Percentiles rank a stretch among this genome's conserved stretches.
Conservation (phyloP, 768 basidiomycete species). For the Termitomyces sp. region DNA sequence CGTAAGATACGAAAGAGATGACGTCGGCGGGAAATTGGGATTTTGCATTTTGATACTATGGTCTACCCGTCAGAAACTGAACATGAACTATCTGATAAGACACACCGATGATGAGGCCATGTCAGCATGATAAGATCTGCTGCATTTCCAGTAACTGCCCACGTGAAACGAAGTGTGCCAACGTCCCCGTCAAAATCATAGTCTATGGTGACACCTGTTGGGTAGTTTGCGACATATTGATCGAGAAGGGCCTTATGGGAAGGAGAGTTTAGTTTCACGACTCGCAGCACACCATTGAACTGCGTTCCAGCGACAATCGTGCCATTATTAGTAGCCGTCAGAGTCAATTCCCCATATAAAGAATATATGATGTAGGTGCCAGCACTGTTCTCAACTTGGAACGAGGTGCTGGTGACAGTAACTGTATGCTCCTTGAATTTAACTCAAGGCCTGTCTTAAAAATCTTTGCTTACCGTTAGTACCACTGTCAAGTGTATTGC, state of each 20-base stretch:
- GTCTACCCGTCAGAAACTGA: neutral
- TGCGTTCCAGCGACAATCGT: constrained; percentile 16
- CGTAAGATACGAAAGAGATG: constrained; percentile 23
- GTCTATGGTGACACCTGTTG: constrained; percentile 21
- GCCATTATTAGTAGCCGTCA: constrained; percentile 19
- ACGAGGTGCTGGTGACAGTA: constrained; percentile 20
- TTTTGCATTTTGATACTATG: constrained; percentile 16
- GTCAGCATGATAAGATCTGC: constrained; percentile 26
- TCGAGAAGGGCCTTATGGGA: constrained; percentile 23
- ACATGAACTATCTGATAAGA: neutral
- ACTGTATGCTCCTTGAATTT: constrained; percentile 8
- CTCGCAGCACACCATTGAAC: constrained; percentile 25
- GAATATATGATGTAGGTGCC: constrained; percentile 29
- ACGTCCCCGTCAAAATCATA: constrained; percentile 23
- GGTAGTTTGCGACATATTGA: constrained; percentile 24
- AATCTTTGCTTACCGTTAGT: constrained; percentile 12
- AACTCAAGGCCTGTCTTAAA: neutral
- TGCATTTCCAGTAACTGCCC: constrained; percentile 22
- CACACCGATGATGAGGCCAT: constrained; percentile 29
- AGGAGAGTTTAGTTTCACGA: constrained; percentile 21
- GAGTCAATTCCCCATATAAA: constrained; percentile 20
- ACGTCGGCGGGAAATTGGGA: constrained; percentile 19
- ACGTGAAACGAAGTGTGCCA: constrained; percentile 26
- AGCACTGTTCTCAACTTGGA: constrained; percentile 21
- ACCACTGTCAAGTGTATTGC: constrained; percentile 16